Base-by-base conservation (phyloP, 805 yeast species). In the Cyberlindnera petersonii region DNA sequence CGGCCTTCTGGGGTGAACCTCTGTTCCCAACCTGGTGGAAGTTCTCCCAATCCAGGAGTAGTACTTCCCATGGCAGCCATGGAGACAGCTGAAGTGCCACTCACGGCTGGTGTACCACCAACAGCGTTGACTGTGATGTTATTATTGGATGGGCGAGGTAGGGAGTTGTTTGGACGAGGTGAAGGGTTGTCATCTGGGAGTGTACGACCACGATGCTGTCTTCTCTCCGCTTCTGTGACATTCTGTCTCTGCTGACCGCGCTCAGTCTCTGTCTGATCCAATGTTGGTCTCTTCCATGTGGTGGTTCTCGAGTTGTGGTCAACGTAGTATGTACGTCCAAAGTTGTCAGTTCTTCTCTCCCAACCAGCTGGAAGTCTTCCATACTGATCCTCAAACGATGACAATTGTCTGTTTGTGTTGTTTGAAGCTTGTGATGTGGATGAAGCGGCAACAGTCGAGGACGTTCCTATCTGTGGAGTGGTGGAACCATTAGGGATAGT, bases 1-100 rank as follows among this genome's bases (percentile, higher is more conserved):
- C 98, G 79, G 27, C 98, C 99, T 65, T 93, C 98, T 20, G 95
- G 95, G 6, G 99, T 93, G 55, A 85, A 84, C 49, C 99, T 74
- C 68, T 91, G 98, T 66, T 93, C 99, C 99, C 99, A 93, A 28
- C 98, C 99, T 9, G 95, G 78, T 8, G 99, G 99, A 48, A 93
- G 72, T 66, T 93, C 98, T 21, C 98, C 98, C 31, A 94, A 66
- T 1, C 98, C 98, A 20, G 95, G 85, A 4, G 97, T 87, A 3
- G 98, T 91, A 15, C 91, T 87, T 23, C 96, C 71, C 5, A 71
- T 67, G 2, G 79, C 80, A 5, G 85, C 82, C 53, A 80, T 79
- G 4, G 82, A 79, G 4, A 82, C 80, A 19, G 79, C 77, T 20
- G 78, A 79, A 4, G 82, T 74, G 18, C 75, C 69, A 39, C 69